Evolutionary conservation across 2,329 filamentous ascomycete genomes (phyloP), one percentile per base, ranked within the genome.

Genomic region (Hymenoscyphus infarciens): DNA sequence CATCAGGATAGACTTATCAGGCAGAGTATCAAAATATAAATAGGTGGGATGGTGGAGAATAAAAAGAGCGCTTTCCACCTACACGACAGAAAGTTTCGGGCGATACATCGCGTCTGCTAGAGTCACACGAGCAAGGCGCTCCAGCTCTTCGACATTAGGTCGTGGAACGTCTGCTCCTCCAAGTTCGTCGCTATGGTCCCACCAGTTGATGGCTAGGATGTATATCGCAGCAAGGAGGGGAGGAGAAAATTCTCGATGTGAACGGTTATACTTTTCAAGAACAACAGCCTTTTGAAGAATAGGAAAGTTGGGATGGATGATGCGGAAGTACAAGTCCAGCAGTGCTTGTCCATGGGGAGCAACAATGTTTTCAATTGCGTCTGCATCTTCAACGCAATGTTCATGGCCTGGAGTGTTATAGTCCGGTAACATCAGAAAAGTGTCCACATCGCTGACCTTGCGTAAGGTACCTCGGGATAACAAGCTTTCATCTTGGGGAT

Each of bases 251-350:
- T 90, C 87, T 60, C 84, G 83, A 70, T 90, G 85, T 52, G 87
- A 87, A 69, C 86, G 83, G 57, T 87, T 85, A 77, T 93, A 91
- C 72, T 90, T 89, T 74, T 93, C 89, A 66, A 90, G 79, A 69
- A 94, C 94, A 61, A 92, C 85, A 63, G 86, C 83, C 76, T 92
- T 93, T 73, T 95, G 89, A 45, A 95, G 82, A 69, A 96, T 90
- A 25, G 91, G 91, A 70, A 92, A 93, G 68, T 83, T 88, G 0
- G 90, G 90, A 74, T 95, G 91, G 25, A 95, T 87, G 64, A 90
- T 83, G 64, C 85, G 83, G 73, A 96, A 96, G 79, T 93, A 96
- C 45, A 95, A 79, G 68, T 92, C 88, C 68, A 96, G 84, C 62
- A 96, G 79, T 59, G 83, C 84, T 61, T 86, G 86, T n/a, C 91